phyloP scores from a whole-genome alignment of 2,329 filamentous ascomycete species.

The Xylaria sp. region DNA sequence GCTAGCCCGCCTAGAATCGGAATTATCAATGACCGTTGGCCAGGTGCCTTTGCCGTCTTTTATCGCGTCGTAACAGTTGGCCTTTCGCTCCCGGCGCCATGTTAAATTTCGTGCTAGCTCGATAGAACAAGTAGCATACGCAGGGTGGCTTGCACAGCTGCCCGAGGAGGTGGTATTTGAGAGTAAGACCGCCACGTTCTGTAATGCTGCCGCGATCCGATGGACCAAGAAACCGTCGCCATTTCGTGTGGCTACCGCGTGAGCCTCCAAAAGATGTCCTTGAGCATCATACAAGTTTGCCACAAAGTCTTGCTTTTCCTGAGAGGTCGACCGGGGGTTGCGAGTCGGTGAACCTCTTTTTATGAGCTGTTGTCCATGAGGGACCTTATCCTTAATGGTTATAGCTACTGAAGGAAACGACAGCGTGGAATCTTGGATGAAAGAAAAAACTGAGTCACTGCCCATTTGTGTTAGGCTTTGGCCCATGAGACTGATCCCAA shows the following conservation, averaged over 20 bases:
- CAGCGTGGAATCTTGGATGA: slow-evolving; percentile 91
- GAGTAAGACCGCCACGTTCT: slow-evolving; percentile 73
- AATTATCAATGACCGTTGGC: slow-evolving; percentile 50
- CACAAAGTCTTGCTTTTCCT: slow-evolving; percentile 61
- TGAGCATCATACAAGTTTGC: slow-evolving; percentile 73
- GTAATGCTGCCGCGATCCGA: slow-evolving; percentile 70
- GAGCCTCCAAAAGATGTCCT: slow-evolving; percentile 72
- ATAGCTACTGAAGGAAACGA: slow-evolving; percentile 78
- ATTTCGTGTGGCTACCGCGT: slow-evolving; percentile 65
- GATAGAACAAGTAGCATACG: slow-evolving; percentile 70
- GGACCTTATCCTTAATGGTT: slow-evolving; percentile 53
- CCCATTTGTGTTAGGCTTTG: slow-evolving; percentile 79
- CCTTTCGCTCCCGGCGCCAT: slow-evolving; percentile 72
- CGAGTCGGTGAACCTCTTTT: slow-evolving; percentile 52
- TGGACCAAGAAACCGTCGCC: slow-evolving; percentile 71
- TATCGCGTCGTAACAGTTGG: slow-evolving; percentile 56
- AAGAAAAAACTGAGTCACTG: slow-evolving; percentile 85
- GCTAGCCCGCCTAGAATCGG: slow-evolving; percentile 55
- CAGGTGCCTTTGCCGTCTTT: slow-evolving; percentile 52
- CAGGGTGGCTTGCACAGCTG: slow-evolving; percentile 60
- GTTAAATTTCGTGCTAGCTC: slow-evolving; percentile 78
- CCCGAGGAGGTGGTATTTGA: slow-evolving; percentile 68
- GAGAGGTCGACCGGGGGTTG: slow-evolving; percentile 45
- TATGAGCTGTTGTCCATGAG: slow-evolving; percentile 51
- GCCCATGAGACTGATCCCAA: slow-evolving; percentile 74